Evolutionary conservation across 2,329 filamentous ascomycete species (phyloP), one percentile per base, ranked within the genome.

Genomic region (Corinectria fuckeliana): DNA sequence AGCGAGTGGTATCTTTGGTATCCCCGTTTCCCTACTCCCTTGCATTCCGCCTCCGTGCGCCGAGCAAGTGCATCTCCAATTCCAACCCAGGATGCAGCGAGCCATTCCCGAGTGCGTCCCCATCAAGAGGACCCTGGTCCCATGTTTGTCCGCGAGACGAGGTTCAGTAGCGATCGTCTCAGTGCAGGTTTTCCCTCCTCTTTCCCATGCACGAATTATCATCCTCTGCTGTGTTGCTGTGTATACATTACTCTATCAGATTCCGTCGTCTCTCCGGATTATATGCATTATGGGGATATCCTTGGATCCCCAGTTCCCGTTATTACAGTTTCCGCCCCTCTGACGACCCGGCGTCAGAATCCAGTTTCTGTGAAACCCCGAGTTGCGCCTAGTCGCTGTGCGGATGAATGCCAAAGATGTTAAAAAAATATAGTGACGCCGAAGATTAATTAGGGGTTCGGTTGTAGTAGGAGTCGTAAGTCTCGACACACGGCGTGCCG

Each of bases 231-330:
- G 71, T 75, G 69, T 77, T 67, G 66, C 57, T 61, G 71, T 75
- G 69, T 77, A 77, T 75, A 76, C 75, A 77, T 77, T 76, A 77
- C 69, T 76, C 74, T 75, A 75, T 76, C 69, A 68, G 66, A 68
- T 70, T 59, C 64, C 60, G 60, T 65, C 53, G 56, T 68, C 57
- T 58, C 56, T 54, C 63, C 64, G 56, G 57, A 66, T 69, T 72
- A 73, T 70, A 69, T 70, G 69, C 71, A 72, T 73, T 71, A 69
- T 60, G 54, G 60, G 58, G 63, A 58, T 38, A 51, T 34, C 30
- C 32, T 45, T 39, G 50, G 51, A 39, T 53, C 62, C 62, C 59
- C 62, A 52, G 48, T 61, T 65, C 64, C 71, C 62, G 67, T 71
- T 68, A 71, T 68, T 69, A 69, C 64, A 69, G 53, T 60, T 63